Evolutionary conservation across 2,329 filamentous ascomycete species (phyloP).

Genomic region (Apiospora kogelbergensis): DNA sequence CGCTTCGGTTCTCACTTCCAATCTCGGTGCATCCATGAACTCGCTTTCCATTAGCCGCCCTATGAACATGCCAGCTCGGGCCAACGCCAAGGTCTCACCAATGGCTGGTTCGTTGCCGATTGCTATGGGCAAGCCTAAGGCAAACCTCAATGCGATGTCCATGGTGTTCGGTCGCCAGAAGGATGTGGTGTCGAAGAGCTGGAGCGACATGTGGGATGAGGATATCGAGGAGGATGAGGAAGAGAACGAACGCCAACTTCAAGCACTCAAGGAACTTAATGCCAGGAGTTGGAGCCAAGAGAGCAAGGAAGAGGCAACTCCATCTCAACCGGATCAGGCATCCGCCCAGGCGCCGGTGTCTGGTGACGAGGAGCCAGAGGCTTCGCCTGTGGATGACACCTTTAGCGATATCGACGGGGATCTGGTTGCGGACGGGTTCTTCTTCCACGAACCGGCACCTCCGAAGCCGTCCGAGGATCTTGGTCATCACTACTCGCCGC

Average conservation of each 20-base stretch:
- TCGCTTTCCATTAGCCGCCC: slow-evolving; percentile 60
- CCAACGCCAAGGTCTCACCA: slow-evolving; percentile 54
- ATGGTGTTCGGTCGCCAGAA: slow-evolving; percentile 77
- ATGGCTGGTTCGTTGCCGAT: slow-evolving; percentile 75
- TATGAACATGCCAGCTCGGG: slow-evolving; percentile 41
- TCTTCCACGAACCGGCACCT: slow-evolving; percentile 66
- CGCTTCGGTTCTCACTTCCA: slow-evolving; percentile 82
- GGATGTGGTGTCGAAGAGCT: slow-evolving; percentile 91
- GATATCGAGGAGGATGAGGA: slow-evolving; percentile 76
- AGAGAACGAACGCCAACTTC: slow-evolving; percentile 59
- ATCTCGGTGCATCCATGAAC: slow-evolving; percentile 77
- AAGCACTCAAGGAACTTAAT: slow-evolving; percentile 65
- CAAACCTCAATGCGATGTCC: slow-evolving; percentile 68
- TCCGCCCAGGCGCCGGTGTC: slow-evolving; percentile 44
- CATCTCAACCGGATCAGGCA: slow-evolving; percentile 39
- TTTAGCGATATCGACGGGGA: slow-evolving; percentile 61
- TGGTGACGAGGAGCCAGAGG: slow-evolving; percentile 40
- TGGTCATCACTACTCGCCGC: slow-evolving; percentile 59
- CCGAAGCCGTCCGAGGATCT: not conserved
- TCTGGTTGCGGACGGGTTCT: slow-evolving; percentile 67
- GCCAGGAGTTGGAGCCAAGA: slow-evolving; percentile 79
- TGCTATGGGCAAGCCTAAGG: slow-evolving; percentile 73
- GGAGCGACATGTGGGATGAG: slow-evolving; percentile 98
- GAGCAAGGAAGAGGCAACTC: slow-evolving; percentile 50
- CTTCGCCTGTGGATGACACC: slow-evolving; percentile 35